Conservation (phyloP, 371 early-diverging fungal species). For the Mucor irregularis region DNA sequence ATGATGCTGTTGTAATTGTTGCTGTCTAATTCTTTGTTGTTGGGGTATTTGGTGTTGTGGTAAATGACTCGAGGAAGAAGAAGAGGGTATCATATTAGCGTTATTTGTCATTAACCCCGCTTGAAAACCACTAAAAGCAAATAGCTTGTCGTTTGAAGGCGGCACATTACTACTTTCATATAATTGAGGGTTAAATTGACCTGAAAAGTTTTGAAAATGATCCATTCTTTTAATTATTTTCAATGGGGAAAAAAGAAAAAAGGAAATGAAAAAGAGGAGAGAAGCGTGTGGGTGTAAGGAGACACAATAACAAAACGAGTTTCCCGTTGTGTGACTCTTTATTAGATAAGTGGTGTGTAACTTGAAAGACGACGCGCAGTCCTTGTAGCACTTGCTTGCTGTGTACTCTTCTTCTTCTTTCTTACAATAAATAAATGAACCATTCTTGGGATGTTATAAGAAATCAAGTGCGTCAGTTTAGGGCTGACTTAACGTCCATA, state of each 20-base stretch:
- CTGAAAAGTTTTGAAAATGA: constrained; percentile 19
- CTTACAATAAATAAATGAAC: constrained; percentile 19
- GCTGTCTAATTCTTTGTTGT: neutral
- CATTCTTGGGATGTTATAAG: constrained; percentile 64
- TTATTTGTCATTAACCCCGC: constrained; percentile 28
- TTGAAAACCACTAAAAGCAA: constrained; percentile 29
- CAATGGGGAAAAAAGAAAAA: neutral
- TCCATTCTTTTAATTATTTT: constrained; percentile 15
- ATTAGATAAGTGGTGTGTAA: too few relatives aligned
- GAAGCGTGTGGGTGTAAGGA: too few relatives aligned
- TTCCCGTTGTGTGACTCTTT: too few relatives aligned
- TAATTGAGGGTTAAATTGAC: constrained; percentile 27
- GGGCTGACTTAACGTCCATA: constrained; percentile 39
- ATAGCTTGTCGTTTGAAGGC: constrained; percentile 26
- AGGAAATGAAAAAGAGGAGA: neutral
- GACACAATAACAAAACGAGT: too few relatives aligned
- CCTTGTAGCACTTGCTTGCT: too few relatives aligned
- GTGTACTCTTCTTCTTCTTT: too few relatives aligned
- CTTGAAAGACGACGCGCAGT: too few relatives aligned
- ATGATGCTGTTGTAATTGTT: neutral
- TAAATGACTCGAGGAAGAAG: too few relatives aligned
- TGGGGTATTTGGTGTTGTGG: neutral
- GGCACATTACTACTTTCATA: constrained; percentile 35
- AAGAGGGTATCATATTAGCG: neutral
- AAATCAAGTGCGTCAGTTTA: constrained; percentile 58